Evolutionary conservation across 164 flowering plant species (phyloP).

Genomic region (Tetracentron sinense): DNA sequence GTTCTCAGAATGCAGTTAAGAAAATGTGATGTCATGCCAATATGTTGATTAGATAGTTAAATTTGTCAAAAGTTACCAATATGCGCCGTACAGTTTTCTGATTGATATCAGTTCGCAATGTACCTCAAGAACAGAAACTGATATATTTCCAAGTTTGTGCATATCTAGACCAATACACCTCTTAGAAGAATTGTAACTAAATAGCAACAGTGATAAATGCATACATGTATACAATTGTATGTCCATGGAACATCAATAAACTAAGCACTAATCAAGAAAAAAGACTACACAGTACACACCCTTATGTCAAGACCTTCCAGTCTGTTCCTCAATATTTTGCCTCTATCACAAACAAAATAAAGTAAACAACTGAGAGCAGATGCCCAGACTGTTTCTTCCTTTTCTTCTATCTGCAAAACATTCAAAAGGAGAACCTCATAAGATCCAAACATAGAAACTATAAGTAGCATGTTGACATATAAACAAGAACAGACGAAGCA

Average conservation of each 20-base stretch:
- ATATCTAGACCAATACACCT: neutral
- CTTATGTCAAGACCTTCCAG: conserved; percentile 93
- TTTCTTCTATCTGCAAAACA: conserved; percentile 69
- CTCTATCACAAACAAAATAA: conserved; percentile 85
- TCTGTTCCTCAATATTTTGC: conserved; percentile 69
- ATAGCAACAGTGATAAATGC: no score
- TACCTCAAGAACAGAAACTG: neutral
- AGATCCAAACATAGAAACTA: neutral
- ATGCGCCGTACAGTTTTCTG: neutral
- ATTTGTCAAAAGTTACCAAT: no score
- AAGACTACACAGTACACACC: conserved; percentile 43
- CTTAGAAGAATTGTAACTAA: no score
- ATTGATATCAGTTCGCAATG: neutral
- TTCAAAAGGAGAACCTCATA: neutral
- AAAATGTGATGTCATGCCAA: neutral
- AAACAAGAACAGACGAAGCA: neutral
- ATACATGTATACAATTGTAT: neutral
- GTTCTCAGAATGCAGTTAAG: neutral
- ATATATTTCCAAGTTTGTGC: no score
- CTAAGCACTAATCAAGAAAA: neutral
- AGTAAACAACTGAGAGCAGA: conserved; percentile 93
- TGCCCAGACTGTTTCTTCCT: conserved; percentile 94
- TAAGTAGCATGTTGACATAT: neutral
- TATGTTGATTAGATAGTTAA: no score
- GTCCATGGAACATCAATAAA: neutral